These are phyloP conservation scores for Linnemannia zychae DNA, from an alignment of 192 early-diverging fungal genomes.

Conservation along the genomic window DNA sequence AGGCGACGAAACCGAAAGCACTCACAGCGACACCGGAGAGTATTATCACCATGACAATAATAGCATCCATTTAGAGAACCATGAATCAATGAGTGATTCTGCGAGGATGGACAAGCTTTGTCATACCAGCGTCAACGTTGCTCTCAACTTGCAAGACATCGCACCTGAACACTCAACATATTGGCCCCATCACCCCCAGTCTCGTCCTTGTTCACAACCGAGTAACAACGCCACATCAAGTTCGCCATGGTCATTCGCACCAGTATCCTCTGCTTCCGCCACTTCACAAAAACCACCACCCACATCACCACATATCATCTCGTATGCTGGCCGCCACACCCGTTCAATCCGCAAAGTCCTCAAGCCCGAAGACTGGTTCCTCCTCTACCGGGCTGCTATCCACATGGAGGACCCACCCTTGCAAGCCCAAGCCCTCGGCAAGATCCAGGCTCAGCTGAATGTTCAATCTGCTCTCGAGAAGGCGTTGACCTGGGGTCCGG, in stretches of 20 bases:
- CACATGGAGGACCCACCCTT: constrained; percentile 32
- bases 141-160: constrained; percentile 24
- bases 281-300: neutral
- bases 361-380: constrained; percentile 25
- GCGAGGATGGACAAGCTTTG: neutral
- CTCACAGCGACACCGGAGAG: neutral
- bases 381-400: constrained; percentile 22
- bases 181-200: neutral
- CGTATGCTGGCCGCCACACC: neutral
- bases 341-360: neutral
- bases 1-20: neutral
- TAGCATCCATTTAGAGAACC: neutral
- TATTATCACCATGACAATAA: neutral
- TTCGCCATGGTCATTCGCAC: neutral
- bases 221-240: neutral
- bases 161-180: neutral
- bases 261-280: neutral
- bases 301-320: neutral
- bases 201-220: neutral
- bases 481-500: constrained; percentile 35
- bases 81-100: neutral
- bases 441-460: constrained; percentile 25
- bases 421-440: constrained; percentile 13
- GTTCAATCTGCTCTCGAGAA: constrained; percentile 34
- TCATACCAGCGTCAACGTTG: constrained; percentile 29